These are phyloP conservation scores for Elongisporangium prolatum DNA, from an alignment of 352 stramenopile species.

Conservation along the genomic window DNA sequence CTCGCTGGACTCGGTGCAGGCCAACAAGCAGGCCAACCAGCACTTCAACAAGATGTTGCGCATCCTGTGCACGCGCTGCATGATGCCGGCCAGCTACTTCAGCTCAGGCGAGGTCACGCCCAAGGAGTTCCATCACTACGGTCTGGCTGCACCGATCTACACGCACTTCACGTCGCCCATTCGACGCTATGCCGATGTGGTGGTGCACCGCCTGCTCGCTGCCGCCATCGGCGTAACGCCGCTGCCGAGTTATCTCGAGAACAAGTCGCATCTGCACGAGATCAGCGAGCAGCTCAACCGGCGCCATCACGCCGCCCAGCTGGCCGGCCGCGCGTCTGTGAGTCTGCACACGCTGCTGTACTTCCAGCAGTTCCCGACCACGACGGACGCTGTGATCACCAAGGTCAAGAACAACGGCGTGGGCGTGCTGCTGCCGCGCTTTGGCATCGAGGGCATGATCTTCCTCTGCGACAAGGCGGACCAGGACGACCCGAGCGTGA, in stretches of 20 bases:
- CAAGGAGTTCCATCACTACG: constrained; percentile 98
- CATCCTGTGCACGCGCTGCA: constrained; percentile 96
- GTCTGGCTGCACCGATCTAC: constrained; percentile 97
- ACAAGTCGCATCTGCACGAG: constrained; percentile 92
- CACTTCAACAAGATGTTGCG: constrained; percentile 99
- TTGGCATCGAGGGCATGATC: constrained; percentile 98
- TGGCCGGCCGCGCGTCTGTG: constrained; percentile 95
- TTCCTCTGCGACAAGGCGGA: constrained; percentile 81
- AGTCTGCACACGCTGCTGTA: constrained; percentile 97
- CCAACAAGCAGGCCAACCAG: constrained; percentile 61
- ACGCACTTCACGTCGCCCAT: constrained; percentile 99
- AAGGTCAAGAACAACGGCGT: constrained; percentile 95
- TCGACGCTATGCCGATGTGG: constrained; percentile 96
- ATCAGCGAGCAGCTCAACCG: constrained; percentile 97
- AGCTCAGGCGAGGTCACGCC: constrained; percentile 94
- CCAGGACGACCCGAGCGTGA: constrained; percentile 46
- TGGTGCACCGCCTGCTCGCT: constrained; percentile 97
- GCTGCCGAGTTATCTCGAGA: constrained; percentile 93
- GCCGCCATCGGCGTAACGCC: constrained; percentile 95
- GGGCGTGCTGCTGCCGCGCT: constrained; percentile 95
- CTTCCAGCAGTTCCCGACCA: constrained; percentile 89
- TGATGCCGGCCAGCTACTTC: constrained; percentile 99
- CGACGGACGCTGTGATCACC: constrained; percentile 92
- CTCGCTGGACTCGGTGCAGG: constrained; percentile 58
- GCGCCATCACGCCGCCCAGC: constrained; percentile 93